A percentile compares a stretch with the other conserved stretches of the same genome.
These are phyloP conservation scores for Fusarium pseudonygamai DNA, from an alignment of 2,329 filamentous ascomycete genomes.

Conservation along the genomic window DNA sequence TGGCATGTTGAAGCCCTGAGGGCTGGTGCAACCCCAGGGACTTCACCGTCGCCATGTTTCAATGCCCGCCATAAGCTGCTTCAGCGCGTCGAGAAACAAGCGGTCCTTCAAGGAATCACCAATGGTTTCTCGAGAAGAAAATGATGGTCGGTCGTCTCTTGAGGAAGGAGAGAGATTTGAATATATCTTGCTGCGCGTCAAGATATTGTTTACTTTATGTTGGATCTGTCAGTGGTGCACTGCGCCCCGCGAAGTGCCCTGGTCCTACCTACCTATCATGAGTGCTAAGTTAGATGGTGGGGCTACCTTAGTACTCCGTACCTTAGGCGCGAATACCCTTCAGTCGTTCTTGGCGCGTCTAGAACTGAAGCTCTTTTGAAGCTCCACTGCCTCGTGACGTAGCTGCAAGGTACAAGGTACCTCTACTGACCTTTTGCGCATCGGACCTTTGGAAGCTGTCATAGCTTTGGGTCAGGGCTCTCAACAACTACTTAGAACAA, in stretches of 20 bases:
- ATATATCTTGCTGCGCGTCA: slow-evolving; percentile 25
- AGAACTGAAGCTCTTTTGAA: slow-evolving; percentile 24
- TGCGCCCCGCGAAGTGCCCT: slow-evolving; percentile 22
- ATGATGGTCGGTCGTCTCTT: background rate
- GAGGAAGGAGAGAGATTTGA: background rate
- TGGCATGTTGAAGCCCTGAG: slow-evolving; percentile 81
- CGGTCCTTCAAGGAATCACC: background rate
- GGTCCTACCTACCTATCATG: slow-evolving; percentile 26
- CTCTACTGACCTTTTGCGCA: slow-evolving; percentile 17
- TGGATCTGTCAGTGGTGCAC: slow-evolving; percentile 11
- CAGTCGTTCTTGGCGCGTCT: slow-evolving; percentile 25
- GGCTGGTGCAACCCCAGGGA: slow-evolving; percentile 93
- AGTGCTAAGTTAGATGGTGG: slow-evolving; percentile 23
- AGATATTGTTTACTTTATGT: slow-evolving; percentile 35
- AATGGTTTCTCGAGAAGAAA: background rate
- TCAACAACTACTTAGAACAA: background rate
- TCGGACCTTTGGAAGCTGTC: slow-evolving; percentile 36
- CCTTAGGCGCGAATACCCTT: slow-evolving; percentile 17
- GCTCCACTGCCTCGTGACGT: slow-evolving; percentile 44
- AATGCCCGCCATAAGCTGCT: slow-evolving; percentile 47
- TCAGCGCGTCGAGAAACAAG: background rate
- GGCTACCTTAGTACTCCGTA: slow-evolving; percentile 5
- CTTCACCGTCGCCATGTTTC: slow-evolving; percentile 84
- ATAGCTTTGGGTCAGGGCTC: slow-evolving; percentile 34
- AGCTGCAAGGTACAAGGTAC: slow-evolving; percentile 42